Percentiles rank a stretch among this genome's conserved stretches.
Conservation (phyloP, 345 rosid genomes). For the Linum lewisii region DNA sequence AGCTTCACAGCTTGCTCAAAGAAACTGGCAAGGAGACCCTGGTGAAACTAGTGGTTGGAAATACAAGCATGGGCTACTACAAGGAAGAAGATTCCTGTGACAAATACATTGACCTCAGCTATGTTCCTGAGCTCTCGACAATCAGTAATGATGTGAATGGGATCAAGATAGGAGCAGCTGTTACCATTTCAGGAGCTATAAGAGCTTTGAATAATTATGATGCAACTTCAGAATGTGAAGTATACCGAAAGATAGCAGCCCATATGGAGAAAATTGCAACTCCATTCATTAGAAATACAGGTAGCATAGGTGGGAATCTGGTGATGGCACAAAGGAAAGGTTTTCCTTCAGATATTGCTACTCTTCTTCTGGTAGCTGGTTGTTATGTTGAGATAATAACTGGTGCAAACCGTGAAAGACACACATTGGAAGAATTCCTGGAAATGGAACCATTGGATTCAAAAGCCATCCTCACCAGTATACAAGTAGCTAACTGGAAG, state of each 20-base stretch:
- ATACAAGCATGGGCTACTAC: conserved; percentile 66
- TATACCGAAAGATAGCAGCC: conserved; percentile 40
- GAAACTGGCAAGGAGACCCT: conserved; percentile 10
- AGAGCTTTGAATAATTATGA: conserved; percentile 39
- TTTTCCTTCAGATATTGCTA: conserved; percentile 82
- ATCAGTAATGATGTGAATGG: conserved; percentile 38
- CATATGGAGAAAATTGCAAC: conserved; percentile 73
- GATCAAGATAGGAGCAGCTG: conserved; percentile 67
- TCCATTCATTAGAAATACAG: conserved; percentile 50
- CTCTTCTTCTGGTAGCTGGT: conserved; percentile 56
- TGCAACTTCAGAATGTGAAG: conserved; percentile 14
- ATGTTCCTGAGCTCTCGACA: conserved; percentile 45
- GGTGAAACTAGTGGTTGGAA: conserved; percentile 61
- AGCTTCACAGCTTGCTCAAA: conserved; percentile 35
- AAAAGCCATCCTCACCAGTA: conserved; percentile 37
- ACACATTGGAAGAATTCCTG: conserved; percentile 50
- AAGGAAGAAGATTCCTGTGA: conserved; percentile 40
- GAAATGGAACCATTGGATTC: conserved; percentile 43
- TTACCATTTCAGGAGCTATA: conserved; percentile 58
- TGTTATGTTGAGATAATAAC: conserved; percentile 35
- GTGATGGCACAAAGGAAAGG: conserved; percentile 67
- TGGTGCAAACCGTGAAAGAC: conserved; percentile 23
- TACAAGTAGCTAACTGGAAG: conserved; percentile 37
- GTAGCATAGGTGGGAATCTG: conserved; percentile 71
- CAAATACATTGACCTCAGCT: conserved; percentile 55